Base-by-base conservation (phyloP, 2,329 filamentous ascomycete species). In the Penicillium sp. region DNA sequence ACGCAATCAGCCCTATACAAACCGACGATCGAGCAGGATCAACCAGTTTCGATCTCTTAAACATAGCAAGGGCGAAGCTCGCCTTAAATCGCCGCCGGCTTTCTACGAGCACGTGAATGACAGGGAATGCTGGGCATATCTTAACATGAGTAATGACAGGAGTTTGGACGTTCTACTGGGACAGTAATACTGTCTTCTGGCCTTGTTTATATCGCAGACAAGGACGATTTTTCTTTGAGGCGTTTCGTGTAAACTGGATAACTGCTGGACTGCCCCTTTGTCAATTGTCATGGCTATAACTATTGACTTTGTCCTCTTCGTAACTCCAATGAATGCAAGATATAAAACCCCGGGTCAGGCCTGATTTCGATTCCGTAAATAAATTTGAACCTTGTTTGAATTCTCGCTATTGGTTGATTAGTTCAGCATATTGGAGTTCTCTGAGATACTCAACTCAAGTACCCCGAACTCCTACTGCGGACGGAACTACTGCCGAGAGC, bases 21-120 rank as follows among this genome's bases (percentile, higher is more conserved):
- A 56, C 87, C 88, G 1, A 75, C 83, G 31, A 87, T 97, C 65
- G 93, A 97, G 78, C 88, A 93, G 71, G 92, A 97, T 72, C 82
- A 90, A 72, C 78, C 89, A 29, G 85, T 95, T 54, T 82, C 85
- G 13, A 81, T 82, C 4, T 64, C 66, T 54, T 68, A 49, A 60
- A 48, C 9, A 6, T 7, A 19, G 21, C 15, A 23, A 23, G 23
- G n/a, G n/a, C 30, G n/a, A 52, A 19, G 21, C 17, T 7, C 41
- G 2, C 19, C 23, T 26, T 29, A n/a, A 15, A 3, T 44, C 13
- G 35, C 19, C 5, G 46, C 17, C 23, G 29, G 38, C n/a, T 49
- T 51, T 23, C 21, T 48, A 38, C 49, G 52, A 23, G 7, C 8
- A 45, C 23, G 29, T 49, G 55, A 51, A 55, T 23, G 31, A 30